These are phyloP conservation scores for Psophocarpus tetragonolobus DNA, from an alignment of 306 rosid genomes.

Conservation along the genomic window DNA sequence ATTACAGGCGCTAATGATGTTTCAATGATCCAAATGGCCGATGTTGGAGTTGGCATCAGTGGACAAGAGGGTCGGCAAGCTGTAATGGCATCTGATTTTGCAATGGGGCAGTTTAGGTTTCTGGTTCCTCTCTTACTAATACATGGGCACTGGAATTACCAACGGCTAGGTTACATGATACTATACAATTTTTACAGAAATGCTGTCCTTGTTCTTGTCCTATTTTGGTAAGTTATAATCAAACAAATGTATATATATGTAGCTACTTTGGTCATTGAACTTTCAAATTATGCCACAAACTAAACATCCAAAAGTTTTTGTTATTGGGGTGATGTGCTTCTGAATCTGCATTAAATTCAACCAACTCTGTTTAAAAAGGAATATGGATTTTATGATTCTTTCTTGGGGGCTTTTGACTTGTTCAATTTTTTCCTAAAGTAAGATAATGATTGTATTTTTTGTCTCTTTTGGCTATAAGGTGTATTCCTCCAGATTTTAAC, in stretches of 20 bases:
- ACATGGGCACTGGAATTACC: conserved; percentile 99
- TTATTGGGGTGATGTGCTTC: not conserved
- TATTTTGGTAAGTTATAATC: conserved; percentile 82
- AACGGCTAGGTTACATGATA: conserved; percentile 94
- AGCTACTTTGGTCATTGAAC: not conserved
- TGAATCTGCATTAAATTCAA: not conserved
- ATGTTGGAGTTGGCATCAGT: conserved; percentile 97
- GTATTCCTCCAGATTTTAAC: not conserved
- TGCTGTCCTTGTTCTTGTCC: conserved; percentile 84
- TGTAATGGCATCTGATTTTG: conserved; percentile 97
- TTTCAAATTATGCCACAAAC: not conserved
- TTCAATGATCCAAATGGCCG: conserved; percentile 99
- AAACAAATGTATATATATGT: not conserved
- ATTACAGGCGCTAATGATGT: conserved; percentile 94
- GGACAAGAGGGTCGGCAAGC: conserved; percentile 99
- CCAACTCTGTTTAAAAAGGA: not conserved
- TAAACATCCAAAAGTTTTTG: conserved; percentile 7
- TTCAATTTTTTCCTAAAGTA: not conserved
- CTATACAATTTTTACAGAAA: conserved; percentile 92
- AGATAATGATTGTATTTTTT: not conserved
- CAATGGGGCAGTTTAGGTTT: conserved; percentile 95
- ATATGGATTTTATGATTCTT: not conserved
- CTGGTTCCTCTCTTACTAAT: conserved; percentile 85
- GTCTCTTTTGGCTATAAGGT: not conserved
- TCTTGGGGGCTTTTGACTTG: not conserved